These are phyloP conservation scores for Suillus luteus DNA, from an alignment of 768 basidiomycete genomes.

Conservation along the genomic window DNA sequence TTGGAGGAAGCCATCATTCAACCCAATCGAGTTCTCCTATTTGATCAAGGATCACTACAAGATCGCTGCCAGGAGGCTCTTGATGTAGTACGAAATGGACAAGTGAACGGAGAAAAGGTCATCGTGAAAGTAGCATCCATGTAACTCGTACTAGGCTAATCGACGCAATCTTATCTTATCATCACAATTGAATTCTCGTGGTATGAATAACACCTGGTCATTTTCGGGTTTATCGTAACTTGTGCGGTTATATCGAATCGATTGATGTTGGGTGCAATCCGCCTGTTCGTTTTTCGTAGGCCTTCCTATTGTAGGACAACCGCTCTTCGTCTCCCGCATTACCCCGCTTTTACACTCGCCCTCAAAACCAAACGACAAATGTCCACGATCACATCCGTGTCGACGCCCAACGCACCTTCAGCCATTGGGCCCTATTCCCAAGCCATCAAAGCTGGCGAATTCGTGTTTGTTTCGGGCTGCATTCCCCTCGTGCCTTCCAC, in stretches of 20 bases:
- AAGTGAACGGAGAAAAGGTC: conserved; percentile 53
- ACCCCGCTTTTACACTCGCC: background rate
- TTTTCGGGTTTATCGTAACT: background rate
- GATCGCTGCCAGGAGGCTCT: conserved; percentile 44
- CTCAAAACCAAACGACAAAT: background rate
- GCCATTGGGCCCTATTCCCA: conserved; percentile 90
- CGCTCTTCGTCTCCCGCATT: background rate
- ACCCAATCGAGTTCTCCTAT: conserved; percentile 42
- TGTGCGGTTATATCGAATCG: background rate
- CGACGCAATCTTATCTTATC: background rate
- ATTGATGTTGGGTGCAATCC: conserved; percentile 2
- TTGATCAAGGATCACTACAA: conserved; percentile 45
- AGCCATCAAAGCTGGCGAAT: conserved; percentile 79
- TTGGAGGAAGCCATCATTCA: conserved; percentile 40
- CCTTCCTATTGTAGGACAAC: background rate
- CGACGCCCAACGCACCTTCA: conserved; percentile 51
- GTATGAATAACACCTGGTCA: background rate
- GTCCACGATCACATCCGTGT: conserved; percentile 11
- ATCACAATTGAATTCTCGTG: background rate
- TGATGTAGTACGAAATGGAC: conserved; percentile 47
- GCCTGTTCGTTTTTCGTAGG: too few relatives aligned
- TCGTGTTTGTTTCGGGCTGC: conserved; percentile 89
- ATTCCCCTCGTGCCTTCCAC: conserved; percentile 79
- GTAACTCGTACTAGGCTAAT: background rate
- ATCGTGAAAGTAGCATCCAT: conserved; percentile 38